Evolutionary conservation across 305 asterid genomes (phyloP).

Genomic region (Fraxinus ornus): DNA sequence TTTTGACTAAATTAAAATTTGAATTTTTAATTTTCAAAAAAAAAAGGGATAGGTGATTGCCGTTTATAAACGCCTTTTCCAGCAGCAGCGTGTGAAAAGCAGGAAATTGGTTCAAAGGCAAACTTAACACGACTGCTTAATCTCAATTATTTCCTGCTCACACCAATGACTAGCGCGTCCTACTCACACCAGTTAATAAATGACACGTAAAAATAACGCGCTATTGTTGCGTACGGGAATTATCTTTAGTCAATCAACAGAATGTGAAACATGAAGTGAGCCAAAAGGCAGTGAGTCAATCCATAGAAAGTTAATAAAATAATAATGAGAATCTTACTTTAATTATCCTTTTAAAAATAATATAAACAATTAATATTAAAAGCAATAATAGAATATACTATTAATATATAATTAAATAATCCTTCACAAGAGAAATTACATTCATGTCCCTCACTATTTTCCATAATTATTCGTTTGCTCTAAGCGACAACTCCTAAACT

Average conservation of each 20-base stretch:
- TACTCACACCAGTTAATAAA: background rate
- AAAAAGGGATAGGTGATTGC: slow-evolving; percentile 23
- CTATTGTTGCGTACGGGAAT: background rate
- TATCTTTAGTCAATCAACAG: slow-evolving; percentile 16
- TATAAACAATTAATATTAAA: background rate
- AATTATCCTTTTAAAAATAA: slow-evolving; percentile 24
- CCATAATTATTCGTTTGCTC: slow-evolving; percentile 54
- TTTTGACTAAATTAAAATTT: no score
- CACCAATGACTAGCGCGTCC: slow-evolving; percentile 21
- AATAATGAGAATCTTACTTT: slow-evolving; percentile 56
- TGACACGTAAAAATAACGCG: slow-evolving; percentile 18
- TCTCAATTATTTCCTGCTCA: slow-evolving; percentile 19
- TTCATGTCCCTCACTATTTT: slow-evolving; percentile 39
- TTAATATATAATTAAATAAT: background rate
- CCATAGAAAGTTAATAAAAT: slow-evolving; percentile 21
- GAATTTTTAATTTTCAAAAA: no score
- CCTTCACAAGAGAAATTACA: slow-evolving; percentile 46
- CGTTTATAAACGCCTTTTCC: slow-evolving; percentile 44
- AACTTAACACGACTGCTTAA: slow-evolving; percentile 21
- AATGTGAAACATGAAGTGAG: slow-evolving; percentile 29
- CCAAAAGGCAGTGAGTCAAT: slow-evolving; percentile 49
- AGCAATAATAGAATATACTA: slow-evolving; percentile 8
- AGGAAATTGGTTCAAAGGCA: slow-evolving; percentile 50
- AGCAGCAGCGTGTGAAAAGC: slow-evolving; percentile 56
- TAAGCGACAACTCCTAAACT: slow-evolving; percentile 29